Evolutionary conservation across 78 protist genomes (phyloP), one percentile per base, ranked within the genome.

Genomic region (Emiliania huxleyi): DNA sequence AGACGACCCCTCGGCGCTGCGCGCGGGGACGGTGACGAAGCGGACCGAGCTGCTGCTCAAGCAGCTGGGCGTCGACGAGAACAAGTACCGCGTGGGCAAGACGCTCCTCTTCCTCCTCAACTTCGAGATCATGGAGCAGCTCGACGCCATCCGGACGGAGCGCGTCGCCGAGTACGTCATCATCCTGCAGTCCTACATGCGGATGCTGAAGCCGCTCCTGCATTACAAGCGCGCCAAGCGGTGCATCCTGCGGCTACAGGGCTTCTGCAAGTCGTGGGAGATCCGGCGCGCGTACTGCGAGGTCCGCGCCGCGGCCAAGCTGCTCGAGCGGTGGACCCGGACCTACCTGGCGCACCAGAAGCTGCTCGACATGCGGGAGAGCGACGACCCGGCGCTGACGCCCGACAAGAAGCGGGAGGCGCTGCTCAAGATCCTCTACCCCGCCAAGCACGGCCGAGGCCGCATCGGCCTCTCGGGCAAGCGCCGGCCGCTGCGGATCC

Each of bases 41-140:
- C 79, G 79, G 11, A 6, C 40, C 15, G 79, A 69, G 40, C 40
- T 69, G 42, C 79, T 69, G 35, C 79, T 69, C 26, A 26, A n/a
- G 40, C 79, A 69, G 79, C 40, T 69, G 40, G 40, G 19, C 19
- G 79, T 69, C 42, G 40, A n/a, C 40, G 40, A 25, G 40, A 15
- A n/a, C 21, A 69, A 26, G 79, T 69, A 69, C 79, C 79, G 79
- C 79, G 79, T 69, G 42, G 79, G 79, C 42, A 69, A 69, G 79
- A 69, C 79, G 79, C 40, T 69, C 18, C 79, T 69, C 40, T 69
- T 69, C 79, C 40, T 69, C 38, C 79, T 15, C 18, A 69, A n/a
- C 40, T 33, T 2, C 79, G 79, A 69, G 25, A n/a, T 69, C 79
- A 26, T 69, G 29, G 79, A 69, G 18, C 0, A 6, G 79, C 79